These are phyloP conservation scores for Pseudogymnoascus sp. DNA, from an alignment of 2,329 filamentous ascomycete species.

Conservation along the genomic window DNA sequence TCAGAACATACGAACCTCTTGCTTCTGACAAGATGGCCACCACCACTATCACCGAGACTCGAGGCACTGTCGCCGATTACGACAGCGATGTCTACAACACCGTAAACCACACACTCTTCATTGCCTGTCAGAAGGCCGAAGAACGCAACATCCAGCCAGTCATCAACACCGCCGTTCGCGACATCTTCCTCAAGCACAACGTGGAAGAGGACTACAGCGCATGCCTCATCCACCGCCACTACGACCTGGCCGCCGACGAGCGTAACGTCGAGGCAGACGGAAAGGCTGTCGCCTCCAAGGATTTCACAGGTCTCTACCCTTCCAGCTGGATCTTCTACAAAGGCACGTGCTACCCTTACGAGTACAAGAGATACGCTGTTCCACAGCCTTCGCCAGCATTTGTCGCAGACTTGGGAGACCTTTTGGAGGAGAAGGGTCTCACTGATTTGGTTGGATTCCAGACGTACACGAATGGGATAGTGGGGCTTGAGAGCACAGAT, in stretches of 20 bases:
- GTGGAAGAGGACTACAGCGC: neutral
- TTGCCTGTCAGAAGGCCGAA: neutral
- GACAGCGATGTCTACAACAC: neutral
- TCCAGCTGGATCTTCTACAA: neutral
- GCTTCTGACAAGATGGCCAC: neutral
- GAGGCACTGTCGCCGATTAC: neutral
- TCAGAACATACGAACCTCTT: neutral
- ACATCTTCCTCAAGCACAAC: slow-evolving; percentile 4
- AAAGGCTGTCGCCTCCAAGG: neutral
- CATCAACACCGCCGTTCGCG: neutral
- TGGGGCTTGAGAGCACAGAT: neutral
- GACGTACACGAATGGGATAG: neutral
- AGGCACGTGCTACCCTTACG: neutral
- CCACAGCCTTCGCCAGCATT: neutral
- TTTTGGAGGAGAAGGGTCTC: neutral
- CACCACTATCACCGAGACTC: neutral
- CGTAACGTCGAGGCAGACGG: neutral
- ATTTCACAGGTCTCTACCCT: neutral
- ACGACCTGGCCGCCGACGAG: neutral
- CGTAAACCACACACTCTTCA: neutral
- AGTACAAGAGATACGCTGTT: slow-evolving; percentile 1
- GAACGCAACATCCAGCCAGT: neutral
- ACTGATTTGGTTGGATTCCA: neutral
- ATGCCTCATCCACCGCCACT: neutral
- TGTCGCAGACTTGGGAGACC: neutral